Conservation (phyloP, 108 stramenopile genomes). For the Fragilaria crotonensis region DNA sequence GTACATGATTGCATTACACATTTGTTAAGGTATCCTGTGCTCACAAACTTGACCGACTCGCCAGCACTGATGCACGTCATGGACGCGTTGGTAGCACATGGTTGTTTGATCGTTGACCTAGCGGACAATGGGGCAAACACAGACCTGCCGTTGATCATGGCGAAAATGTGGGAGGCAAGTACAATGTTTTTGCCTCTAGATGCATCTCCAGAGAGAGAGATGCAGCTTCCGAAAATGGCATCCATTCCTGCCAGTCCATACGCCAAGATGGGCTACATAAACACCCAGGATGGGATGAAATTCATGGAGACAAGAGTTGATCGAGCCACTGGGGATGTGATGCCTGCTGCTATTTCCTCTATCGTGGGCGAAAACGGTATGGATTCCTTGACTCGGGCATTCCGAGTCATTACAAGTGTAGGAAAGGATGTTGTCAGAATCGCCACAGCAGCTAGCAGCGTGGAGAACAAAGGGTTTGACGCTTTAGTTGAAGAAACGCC, state of each 20-base stretch:
- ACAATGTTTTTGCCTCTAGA: constrained; percentile 39
- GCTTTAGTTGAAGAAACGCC: constrained; percentile 14
- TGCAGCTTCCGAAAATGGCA: constrained; percentile 39
- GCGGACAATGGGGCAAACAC: constrained; percentile 49
- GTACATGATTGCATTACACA: constrained; percentile 6
- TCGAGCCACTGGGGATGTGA: constrained; percentile 28
- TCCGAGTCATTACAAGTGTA: constrained; percentile 42
- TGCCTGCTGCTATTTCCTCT: constrained; percentile 39
- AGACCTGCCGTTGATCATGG: constrained; percentile 37
- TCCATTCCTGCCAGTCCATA: constrained; percentile 44
- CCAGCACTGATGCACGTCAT: constrained; percentile 70
- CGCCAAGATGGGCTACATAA: constrained; percentile 65
- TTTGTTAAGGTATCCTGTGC: no score
- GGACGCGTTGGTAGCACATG: constrained; percentile 78
- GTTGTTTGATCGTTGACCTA: constrained; percentile 73
- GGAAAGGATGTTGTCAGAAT: constrained; percentile 72
- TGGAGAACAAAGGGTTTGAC: constrained; percentile 26
- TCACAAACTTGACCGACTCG: no score
- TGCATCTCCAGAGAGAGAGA: background rate
- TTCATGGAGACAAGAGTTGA: constrained; percentile 66
- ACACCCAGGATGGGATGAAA: constrained; percentile 57
- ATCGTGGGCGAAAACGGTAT: constrained; percentile 47
- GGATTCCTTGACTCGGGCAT: constrained; percentile 36
- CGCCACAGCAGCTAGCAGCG: constrained; percentile 51
- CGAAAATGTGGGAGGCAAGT: constrained; percentile 61